Conservation (phyloP, 1,139 yeast genomes). For the Sugiyamaella japonica region DNA sequence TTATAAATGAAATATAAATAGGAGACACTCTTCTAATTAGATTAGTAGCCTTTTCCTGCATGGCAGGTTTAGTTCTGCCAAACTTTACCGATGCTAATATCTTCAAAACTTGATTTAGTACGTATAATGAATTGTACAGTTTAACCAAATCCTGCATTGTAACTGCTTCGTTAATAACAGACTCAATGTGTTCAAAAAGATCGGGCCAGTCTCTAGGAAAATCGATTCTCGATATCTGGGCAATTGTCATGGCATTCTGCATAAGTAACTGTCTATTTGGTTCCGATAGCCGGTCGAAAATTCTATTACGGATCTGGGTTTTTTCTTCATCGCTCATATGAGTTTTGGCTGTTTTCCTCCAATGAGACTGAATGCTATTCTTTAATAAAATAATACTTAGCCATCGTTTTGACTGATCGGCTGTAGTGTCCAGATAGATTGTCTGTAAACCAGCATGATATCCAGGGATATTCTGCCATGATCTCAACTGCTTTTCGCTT, state of each 20-base stretch:
- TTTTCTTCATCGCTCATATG: slow-evolving; percentile 73
- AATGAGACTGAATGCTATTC: slow-evolving; percentile 78
- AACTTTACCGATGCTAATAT: slow-evolving; percentile 71
- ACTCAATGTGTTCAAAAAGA: slow-evolving; percentile 63
- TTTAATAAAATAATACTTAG: slow-evolving; percentile 83
- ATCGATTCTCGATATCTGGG: slow-evolving; percentile 77
- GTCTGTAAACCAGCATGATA: slow-evolving; percentile 57
- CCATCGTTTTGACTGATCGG: slow-evolving; percentile 74
- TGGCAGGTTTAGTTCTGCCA: slow-evolving; percentile 76
- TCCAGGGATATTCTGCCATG: slow-evolving; percentile 66
- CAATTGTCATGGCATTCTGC: slow-evolving; percentile 82
- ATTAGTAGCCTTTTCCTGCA: slow-evolving; percentile 69
- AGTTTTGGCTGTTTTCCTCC: slow-evolving; percentile 66
- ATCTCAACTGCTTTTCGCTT: slow-evolving; percentile 68
- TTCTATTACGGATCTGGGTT: slow-evolving; percentile 53
- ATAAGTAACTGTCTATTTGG: slow-evolving; percentile 69
- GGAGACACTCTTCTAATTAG: slow-evolving; percentile 60
- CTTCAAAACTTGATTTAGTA: slow-evolving; percentile 76
- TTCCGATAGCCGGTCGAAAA: slow-evolving; percentile 64
- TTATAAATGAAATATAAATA: slow-evolving; percentile 59
- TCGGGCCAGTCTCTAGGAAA: slow-evolving; percentile 87
- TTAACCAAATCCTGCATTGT: slow-evolving; percentile 49
- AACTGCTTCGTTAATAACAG: slow-evolving; percentile 48
- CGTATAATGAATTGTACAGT: slow-evolving; percentile 61
- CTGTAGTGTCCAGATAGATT: slow-evolving; percentile 58